Conservation (phyloP, 352 stramenopile species). For the Pythium guiyangense region DNA sequence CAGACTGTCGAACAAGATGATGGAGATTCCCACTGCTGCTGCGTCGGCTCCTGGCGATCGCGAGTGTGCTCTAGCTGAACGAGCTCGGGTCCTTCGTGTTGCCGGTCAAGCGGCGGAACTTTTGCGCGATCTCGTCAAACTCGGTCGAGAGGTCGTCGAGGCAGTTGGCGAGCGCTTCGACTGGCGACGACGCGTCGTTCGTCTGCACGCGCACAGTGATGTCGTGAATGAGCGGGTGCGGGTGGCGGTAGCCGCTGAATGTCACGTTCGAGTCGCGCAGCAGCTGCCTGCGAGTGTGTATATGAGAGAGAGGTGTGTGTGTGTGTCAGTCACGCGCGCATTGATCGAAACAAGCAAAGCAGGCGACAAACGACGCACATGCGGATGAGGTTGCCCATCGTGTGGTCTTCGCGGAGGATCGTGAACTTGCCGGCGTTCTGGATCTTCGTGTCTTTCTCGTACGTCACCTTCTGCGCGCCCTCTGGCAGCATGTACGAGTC, state of each 20-base stretch:
- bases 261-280: slow-evolving; percentile 84
- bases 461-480: slow-evolving; percentile 90
- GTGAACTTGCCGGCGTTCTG: slow-evolving; percentile 97
- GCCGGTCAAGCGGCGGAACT: slow-evolving; percentile 74
- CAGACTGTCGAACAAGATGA: too few species aligned
- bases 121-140: slow-evolving; percentile 83
- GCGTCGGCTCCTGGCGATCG: too few species aligned
- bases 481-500: slow-evolving; percentile 86
- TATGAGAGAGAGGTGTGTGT: too few species aligned
- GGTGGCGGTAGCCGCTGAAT: slow-evolving; percentile 95
- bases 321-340: too few species aligned
- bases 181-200: slow-evolving; percentile 77
- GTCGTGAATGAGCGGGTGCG: slow-evolving; percentile 95
- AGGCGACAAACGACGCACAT: slow-evolving; percentile 92
- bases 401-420: slow-evolving; percentile 98
- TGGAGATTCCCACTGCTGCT: not conserved
- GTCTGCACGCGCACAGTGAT: slow-evolving; percentile 94
- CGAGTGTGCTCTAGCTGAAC: slow-evolving; percentile 81
- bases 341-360: too few species aligned
- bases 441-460: slow-evolving; percentile 96
- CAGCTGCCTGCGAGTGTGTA: slow-evolving; percentile 64
- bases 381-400: slow-evolving; percentile 96
- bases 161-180: slow-evolving; percentile 77
- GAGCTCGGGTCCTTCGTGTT: slow-evolving; percentile 83
- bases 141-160: slow-evolving; percentile 84